A percentile compares a stretch with the other conserved stretches of the same genome.
These are phyloP conservation scores for Globisporangium ultimum DNA, from an alignment of 352 stramenopile species.

Conservation along the genomic window DNA sequence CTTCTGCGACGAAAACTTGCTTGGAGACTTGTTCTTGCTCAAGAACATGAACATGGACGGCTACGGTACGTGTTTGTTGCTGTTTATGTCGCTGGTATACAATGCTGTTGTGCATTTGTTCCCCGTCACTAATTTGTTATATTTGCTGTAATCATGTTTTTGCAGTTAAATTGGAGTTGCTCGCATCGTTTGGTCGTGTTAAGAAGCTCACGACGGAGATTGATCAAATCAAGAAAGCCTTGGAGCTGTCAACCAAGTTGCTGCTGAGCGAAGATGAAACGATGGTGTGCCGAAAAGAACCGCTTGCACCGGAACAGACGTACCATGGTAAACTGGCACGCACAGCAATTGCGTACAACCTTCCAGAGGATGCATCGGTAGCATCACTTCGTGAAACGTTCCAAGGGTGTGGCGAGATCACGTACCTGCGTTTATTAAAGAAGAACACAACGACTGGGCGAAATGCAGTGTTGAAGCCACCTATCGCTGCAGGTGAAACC, in stretches of 20 bases:
- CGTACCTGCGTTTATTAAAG: constrained; percentile 85
- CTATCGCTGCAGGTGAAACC: constrained; percentile 83
- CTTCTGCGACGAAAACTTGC: constrained; percentile 87
- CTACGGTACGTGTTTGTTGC: constrained; percentile 45
- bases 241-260: constrained; percentile 84
- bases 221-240: constrained; percentile 74
- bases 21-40: constrained; percentile 79
- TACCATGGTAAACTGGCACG: constrained; percentile 85
- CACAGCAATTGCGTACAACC: constrained; percentile 86
- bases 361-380: constrained; percentile 82
- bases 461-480: constrained; percentile 86
- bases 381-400: constrained; percentile 84
- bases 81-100: neutral
- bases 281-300: constrained; percentile 87
- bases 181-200: constrained; percentile 81
- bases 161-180: constrained; percentile 76
- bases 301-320: constrained; percentile 70
- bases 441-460: constrained; percentile 84
- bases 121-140: constrained; percentile 1
- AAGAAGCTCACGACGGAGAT: constrained; percentile 87
- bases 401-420: constrained; percentile 77
- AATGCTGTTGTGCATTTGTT: neutral
- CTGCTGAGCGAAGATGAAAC: constrained; percentile 78
- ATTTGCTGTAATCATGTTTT: constrained; percentile 4
- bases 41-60: constrained; percentile 90